phyloP scores from a whole-genome alignment of 257 asterid species.

The Fraxinus anomala region DNA sequence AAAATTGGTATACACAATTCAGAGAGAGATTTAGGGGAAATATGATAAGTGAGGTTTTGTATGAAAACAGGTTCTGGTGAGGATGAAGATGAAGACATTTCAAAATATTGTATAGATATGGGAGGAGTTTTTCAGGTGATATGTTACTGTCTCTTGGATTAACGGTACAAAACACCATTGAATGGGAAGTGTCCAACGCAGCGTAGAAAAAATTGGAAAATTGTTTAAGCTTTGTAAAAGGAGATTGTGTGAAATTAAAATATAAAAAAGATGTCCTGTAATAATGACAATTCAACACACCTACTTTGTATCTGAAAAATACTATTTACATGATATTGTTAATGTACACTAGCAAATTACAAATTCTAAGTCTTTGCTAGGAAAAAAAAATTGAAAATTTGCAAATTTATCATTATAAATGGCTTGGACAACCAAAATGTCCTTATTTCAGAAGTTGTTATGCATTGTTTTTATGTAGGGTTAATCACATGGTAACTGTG shows the following conservation, averaged over 20 bases:
- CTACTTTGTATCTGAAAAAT: background rate
- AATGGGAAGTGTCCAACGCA: background rate
- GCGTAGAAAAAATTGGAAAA: background rate
- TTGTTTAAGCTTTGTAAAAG: background rate
- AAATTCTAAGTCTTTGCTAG: background rate
- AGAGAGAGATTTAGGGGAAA: background rate
- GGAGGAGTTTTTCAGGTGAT: background rate
- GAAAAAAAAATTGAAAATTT: background rate
- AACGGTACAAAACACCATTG: background rate
- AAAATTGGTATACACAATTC: background rate
- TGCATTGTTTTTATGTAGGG: background rate
- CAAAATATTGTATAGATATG: background rate
- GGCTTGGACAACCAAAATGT: background rate
- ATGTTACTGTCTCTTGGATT: background rate
- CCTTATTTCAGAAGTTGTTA: background rate
- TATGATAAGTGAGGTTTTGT: background rate
- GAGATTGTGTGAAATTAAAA: background rate
- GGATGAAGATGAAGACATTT: background rate
- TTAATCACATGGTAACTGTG: background rate
- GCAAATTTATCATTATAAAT: background rate
- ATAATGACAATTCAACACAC: background rate
- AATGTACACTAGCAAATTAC: background rate
- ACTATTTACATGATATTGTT: background rate
- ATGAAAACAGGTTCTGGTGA: background rate
- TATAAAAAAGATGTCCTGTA: background rate